Evolutionary conservation across 106 monocot genomes (phyloP), one percentile per base, ranked within the genome.

Genomic region (Narthecium ossifragum): DNA sequence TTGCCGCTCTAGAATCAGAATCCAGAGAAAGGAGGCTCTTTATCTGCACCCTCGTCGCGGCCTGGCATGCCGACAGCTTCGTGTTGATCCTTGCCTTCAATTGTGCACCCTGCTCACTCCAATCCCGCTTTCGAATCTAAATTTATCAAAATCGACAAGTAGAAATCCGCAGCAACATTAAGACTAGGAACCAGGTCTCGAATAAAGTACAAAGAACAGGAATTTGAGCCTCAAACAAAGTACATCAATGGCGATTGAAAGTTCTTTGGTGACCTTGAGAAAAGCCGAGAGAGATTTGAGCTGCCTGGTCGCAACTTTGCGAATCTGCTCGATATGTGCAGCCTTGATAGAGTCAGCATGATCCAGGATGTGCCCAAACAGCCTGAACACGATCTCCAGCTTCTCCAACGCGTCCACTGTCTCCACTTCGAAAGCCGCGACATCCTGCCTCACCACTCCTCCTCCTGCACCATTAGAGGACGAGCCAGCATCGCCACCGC

Each of bases 101-200:
- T 51, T 66, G 78, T 62, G 81, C 49, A 1, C 98, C 98, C 36
- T 98, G 91, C 34, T 85, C 91, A 70, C 68, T 79, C 98, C 86
- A 91, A 56, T 91, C 91, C 59, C 81, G 78, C 57, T 91, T 98
- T 33, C 91, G 77, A 46, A 98, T 82, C 96, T 98, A 57, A 30
- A 65, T n/a, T n/a, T n/a, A 66, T 43, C 28, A 50, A 32, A 28
- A 30, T 26, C 43, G 9, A 17, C 25, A 12, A 38, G 24, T 1
- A 20, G 23, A 49, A 25, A 9, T 22, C 21, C 4, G 21, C 18
- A 8, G 22, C 58, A 58, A 11, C 20, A 36, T 36, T 38, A 36
- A 34, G 17, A 23, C 37, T 38, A 10, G 6, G 18, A 17, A 56
- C 31, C 17, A 50, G 25, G 26, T 13, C 9, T 28, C 1, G 26